Percentiles rank a stretch among this genome's conserved stretches.
These are phyloP conservation scores for Fonsecaea multimorphosa DNA, from an alignment of 2,329 filamentous ascomycete genomes.

Conservation along the genomic window DNA sequence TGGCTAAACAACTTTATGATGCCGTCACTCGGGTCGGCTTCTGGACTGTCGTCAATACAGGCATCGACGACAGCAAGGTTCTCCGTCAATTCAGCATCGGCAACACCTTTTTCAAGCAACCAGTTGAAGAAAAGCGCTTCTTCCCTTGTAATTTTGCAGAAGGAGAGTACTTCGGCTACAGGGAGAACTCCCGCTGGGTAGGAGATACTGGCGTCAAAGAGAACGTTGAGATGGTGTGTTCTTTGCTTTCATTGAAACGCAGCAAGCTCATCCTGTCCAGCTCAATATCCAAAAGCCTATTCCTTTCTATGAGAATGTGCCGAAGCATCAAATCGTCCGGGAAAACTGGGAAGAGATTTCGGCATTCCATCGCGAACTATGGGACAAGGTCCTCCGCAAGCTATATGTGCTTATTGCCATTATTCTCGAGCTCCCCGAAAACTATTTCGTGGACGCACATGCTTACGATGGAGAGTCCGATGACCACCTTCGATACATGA, in stretches of 20 bases:
- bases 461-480: conserved; percentile 63
- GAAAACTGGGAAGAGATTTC: conserved; percentile 41
- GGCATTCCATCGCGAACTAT: conserved; percentile 42
- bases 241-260: not conserved
- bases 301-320: conserved; percentile 41
- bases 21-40: conserved; percentile 52
- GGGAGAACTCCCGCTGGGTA: conserved; percentile 46
- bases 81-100: conserved; percentile 43
- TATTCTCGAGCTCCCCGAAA: conserved; percentile 61
- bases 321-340: conserved; percentile 41
- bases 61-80: conserved; percentile 40
- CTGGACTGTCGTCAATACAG: conserved; percentile 40
- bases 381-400: conserved; percentile 41
- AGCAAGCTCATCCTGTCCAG: conserved; percentile 29
- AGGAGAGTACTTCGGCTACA: conserved; percentile 45
- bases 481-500: conserved; percentile 67
- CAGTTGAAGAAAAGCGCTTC: conserved; percentile 62
- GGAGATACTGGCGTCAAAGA: conserved; percentile 48
- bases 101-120: conserved; percentile 44
- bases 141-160: conserved; percentile 48
- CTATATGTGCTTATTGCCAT: conserved; percentile 35
- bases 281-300: conserved; percentile 45
- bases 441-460: conserved; percentile 63
- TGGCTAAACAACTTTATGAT: conserved; percentile 62
- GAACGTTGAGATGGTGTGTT: conserved; percentile 46